Conservation (phyloP, 768 basidiomycete species). For the Podaxis mareebaensis region DNA sequence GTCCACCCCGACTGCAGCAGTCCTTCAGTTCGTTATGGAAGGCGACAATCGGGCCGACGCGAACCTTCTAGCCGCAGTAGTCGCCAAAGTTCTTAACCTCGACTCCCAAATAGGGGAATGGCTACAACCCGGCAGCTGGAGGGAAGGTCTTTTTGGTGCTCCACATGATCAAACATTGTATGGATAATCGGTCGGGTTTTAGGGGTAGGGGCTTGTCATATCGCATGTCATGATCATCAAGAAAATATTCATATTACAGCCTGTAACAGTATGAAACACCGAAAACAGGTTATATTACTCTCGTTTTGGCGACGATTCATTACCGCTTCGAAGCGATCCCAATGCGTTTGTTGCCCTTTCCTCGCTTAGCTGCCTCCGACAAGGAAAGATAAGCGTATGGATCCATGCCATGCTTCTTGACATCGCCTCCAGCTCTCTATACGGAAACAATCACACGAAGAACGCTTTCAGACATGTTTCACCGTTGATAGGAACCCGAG, state of each 20-base stretch:
- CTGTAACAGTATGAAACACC: constrained; percentile 1
- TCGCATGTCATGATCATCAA: not conserved
- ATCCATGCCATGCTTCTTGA: constrained; percentile 84
- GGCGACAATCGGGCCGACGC: constrained; percentile 83
- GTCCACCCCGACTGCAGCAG: constrained; percentile 53
- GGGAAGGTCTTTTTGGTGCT: constrained; percentile 65
- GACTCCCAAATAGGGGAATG: constrained; percentile 41
- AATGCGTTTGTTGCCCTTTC: constrained; percentile 38
- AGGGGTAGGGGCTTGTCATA: not conserved
- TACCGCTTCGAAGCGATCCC: constrained; percentile 67
- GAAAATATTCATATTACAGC: constrained; percentile 3
- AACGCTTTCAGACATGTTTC: not conserved
- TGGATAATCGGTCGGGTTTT: constrained; percentile 37
- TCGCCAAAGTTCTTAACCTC: constrained; percentile 46
- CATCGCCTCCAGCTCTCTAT: constrained; percentile 93
- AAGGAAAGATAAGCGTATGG: constrained; percentile 92
- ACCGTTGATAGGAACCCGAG: not conserved
- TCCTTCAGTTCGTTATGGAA: constrained; percentile 79
- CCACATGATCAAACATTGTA: constrained; percentile 75
- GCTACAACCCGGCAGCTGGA: constrained; percentile 72
- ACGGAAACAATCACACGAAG: constrained; percentile 11
- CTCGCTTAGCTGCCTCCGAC: constrained; percentile 77
- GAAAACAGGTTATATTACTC: constrained; percentile 15
- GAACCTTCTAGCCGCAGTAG: constrained; percentile 54
- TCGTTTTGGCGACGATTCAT: constrained; percentile 18